Conservation (phyloP, 495 filamentous ascomycete genomes). For the Trichoderma reesei region DNA sequence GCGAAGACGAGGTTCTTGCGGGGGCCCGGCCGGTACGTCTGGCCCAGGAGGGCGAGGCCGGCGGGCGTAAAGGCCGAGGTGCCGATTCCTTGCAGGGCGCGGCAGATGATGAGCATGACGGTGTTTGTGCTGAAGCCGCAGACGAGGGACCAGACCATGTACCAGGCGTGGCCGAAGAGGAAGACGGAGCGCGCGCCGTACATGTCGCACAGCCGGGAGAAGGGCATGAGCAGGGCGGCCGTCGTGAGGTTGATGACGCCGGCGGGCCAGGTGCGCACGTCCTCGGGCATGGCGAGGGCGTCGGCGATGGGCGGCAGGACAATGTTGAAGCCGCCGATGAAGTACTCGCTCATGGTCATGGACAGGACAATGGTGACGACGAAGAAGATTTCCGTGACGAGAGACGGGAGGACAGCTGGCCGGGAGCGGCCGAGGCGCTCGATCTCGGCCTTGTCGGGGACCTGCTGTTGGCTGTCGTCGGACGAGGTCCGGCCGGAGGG, state of each 20-base stretch:
- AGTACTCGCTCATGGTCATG: slow-evolving; percentile 13
- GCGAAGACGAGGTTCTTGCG: slow-evolving; percentile 67
- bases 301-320: slow-evolving; percentile 52
- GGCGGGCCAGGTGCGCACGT: slow-evolving; percentile 57
- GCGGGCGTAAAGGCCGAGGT: slow-evolving; percentile 60
- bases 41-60: slow-evolving; percentile 59
- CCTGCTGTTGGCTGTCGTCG: background rate
- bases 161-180: slow-evolving; percentile 51
- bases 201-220: slow-evolving; percentile 60
- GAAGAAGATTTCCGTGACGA: slow-evolving; percentile 6
- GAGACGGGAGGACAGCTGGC: slow-evolving; percentile 1
- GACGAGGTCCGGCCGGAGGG: background rate
- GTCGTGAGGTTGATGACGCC: slow-evolving; percentile 57
- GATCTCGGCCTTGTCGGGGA: slow-evolving; percentile 8
- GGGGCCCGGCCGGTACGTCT: slow-evolving; percentile 63
- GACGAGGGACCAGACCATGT: slow-evolving; percentile 53
- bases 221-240: slow-evolving; percentile 55
- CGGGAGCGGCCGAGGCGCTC: slow-evolving; percentile 9
- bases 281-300: slow-evolving; percentile 48
- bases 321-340: slow-evolving; percentile 60
- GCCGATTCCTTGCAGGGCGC: slow-evolving; percentile 63
- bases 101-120: slow-evolving; percentile 56
- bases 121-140: slow-evolving; percentile 53
- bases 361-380: slow-evolving; percentile 1
- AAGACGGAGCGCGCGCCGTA: slow-evolving; percentile 59